These are phyloP conservation scores for Trametes coccinea DNA, from an alignment of 768 basidiomycete genomes.

Conservation along the genomic window DNA sequence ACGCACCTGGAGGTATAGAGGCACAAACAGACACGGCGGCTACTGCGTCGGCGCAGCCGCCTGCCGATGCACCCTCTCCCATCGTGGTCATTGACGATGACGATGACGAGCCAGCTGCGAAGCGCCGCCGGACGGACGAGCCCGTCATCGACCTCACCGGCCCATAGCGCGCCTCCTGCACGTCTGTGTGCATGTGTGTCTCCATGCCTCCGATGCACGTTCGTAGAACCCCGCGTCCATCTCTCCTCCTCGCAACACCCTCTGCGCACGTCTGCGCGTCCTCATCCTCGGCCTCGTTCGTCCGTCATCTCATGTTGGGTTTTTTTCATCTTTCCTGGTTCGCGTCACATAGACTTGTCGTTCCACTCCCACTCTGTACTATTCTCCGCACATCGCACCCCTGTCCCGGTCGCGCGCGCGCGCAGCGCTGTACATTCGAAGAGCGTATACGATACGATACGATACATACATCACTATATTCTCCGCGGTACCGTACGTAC, in stretches of 20 bases:
- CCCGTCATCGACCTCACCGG: slow-evolving; percentile 15
- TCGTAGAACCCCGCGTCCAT: not conserved
- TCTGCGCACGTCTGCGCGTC: not conserved
- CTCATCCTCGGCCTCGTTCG: too few species aligned
- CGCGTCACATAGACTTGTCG: not conserved
- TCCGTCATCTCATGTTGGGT: too few species aligned
- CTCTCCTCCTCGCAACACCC: not conserved
- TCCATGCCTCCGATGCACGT: slow-evolving; percentile 5
- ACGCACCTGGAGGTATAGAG: slow-evolving; percentile 37
- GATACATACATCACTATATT: slow-evolving; percentile 14
- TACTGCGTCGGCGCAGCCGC: slow-evolving; percentile 25
- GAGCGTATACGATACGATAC: slow-evolving; percentile 9
- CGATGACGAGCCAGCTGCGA: slow-evolving; percentile 50
- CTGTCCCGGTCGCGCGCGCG: not conserved
- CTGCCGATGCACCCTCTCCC: slow-evolving; percentile 45
- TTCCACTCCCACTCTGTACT: not conserved
- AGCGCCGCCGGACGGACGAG: slow-evolving; percentile 47
- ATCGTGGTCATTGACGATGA: slow-evolving; percentile 63
- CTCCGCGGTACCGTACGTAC: not conserved
- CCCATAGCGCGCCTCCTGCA: not conserved
- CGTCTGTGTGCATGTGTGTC: not conserved
- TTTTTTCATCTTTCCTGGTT: too few species aligned
- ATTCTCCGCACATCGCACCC: not conserved
- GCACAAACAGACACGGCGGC: slow-evolving; percentile 12
- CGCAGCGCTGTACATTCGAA: slow-evolving; percentile 4